These are phyloP conservation scores for Apophysomyces variabilis DNA, from an alignment of 371 early-diverging fungal species.

Conservation along the genomic window DNA sequence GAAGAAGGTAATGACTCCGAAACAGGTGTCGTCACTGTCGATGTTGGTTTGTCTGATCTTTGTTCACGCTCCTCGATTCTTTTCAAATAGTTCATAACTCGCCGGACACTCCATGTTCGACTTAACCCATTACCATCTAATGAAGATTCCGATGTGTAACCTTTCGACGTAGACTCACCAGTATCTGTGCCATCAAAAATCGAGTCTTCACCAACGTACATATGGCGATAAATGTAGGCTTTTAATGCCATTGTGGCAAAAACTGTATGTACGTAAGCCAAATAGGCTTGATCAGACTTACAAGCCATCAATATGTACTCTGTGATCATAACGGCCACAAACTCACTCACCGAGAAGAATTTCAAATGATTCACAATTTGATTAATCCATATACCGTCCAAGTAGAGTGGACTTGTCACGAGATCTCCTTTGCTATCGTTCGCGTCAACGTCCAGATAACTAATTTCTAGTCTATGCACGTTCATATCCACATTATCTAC, in stretches of 20 bases:
- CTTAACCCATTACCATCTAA: conserved; percentile 18
- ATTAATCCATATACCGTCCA: conserved; percentile 52
- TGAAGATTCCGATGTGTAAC: conserved; percentile 24
- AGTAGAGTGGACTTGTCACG: conserved; percentile 46
- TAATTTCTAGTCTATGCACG: conserved; percentile 41
- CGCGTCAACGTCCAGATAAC: conserved; percentile 42
- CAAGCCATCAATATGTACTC: background rate
- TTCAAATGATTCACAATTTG: conserved; percentile 34
- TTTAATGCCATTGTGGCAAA: conserved; percentile 47
- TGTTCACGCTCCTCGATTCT: conserved; percentile 35
- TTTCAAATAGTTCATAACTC: conserved; percentile 45
- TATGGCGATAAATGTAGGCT: conserved; percentile 45
- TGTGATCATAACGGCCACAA: background rate
- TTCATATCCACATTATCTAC: conserved; percentile 37
- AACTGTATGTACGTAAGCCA: conserved; percentile 44
- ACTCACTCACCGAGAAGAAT: conserved; percentile 37
- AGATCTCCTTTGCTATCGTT: conserved; percentile 28
- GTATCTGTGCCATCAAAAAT: conserved; percentile 7
- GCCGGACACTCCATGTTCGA: conserved; percentile 46
- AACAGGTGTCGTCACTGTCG: background rate
- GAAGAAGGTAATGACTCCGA: conserved; percentile 11
- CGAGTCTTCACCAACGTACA: conserved; percentile 24
- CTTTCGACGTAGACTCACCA: conserved; percentile 22
- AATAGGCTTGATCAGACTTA: conserved; percentile 38
- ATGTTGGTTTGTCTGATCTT: conserved; percentile 2